Percentiles rank a stretch among this genome's conserved stretches.
These are phyloP conservation scores for Pseudogymnoascus sp. DNA, from an alignment of 2,329 filamentous ascomycete genomes.

Conservation along the genomic window DNA sequence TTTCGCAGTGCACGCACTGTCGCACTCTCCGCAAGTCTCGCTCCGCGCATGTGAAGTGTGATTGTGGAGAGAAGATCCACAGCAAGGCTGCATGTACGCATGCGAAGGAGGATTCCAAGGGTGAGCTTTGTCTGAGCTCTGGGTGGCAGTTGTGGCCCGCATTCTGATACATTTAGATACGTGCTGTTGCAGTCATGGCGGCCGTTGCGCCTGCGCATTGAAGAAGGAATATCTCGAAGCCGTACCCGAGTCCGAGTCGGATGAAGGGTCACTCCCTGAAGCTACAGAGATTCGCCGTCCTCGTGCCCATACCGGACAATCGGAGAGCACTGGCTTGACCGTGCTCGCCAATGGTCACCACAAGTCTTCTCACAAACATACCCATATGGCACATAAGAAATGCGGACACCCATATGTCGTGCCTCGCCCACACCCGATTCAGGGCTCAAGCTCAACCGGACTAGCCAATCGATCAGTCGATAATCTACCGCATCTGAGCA, in stretches of 20 bases:
- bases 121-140: constrained; percentile 27
- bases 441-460: constrained; percentile 40
- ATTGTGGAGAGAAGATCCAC: constrained; percentile 85
- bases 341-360: constrained; percentile 59
- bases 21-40: constrained; percentile 93
- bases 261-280: constrained; percentile 40
- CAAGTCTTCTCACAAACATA: constrained; percentile 53
- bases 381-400: constrained; percentile 49
- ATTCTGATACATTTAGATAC: constrained; percentile 42
- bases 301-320: constrained; percentile 52
- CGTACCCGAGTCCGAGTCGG: constrained; percentile 56
- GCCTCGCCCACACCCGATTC: constrained; percentile 49
- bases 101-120: constrained; percentile 42
- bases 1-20: constrained; percentile 97
- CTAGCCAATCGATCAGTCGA: constrained; percentile 41
- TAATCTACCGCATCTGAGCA: constrained; percentile 34
- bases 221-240: constrained; percentile 58
- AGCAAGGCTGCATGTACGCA: constrained; percentile 47
- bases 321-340: constrained; percentile 46
- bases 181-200: constrained; percentile 64
- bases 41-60: constrained; percentile 89
- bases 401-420: constrained; percentile 51
- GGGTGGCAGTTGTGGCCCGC: constrained; percentile 11
- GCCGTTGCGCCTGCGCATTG: constrained; percentile 54
- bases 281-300: constrained; percentile 38